Conservation (phyloP, 352 stramenopile genomes). For the Paralagenidium karlingii region DNA sequence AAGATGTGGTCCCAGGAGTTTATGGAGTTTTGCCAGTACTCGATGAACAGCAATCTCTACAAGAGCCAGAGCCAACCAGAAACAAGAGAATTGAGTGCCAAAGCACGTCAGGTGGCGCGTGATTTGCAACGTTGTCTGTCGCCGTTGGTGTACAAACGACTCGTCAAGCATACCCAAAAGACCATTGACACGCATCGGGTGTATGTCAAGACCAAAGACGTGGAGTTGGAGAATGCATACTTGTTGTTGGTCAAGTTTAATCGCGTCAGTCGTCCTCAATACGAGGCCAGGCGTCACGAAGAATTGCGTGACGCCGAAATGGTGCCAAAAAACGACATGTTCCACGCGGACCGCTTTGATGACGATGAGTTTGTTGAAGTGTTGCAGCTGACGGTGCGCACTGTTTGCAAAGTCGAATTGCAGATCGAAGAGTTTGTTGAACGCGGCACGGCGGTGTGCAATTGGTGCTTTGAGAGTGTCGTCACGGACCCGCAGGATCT, state of each 20-base stretch:
- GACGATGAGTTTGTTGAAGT: conserved; percentile 11
- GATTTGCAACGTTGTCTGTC: not conserved
- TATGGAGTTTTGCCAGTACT: conserved; percentile 28
- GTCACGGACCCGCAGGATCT: conserved; percentile 39
- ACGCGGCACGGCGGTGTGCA: conserved; percentile 11
- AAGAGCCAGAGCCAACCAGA: too few species aligned
- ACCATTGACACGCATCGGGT: conserved; percentile 34
- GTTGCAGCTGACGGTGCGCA: conserved; percentile 25
- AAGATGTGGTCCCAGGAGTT: too few species aligned
- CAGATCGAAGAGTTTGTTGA: too few species aligned
- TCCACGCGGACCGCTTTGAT: not conserved
- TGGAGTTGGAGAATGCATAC: too few species aligned
- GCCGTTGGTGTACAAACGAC: conserved; percentile 24
- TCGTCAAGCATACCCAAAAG: conserved; percentile 30
- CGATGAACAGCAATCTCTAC: too few species aligned
- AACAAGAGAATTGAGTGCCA: conserved; percentile 15
- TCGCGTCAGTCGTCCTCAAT: not conserved
- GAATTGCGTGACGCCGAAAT: not conserved
- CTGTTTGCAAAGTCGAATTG: conserved; percentile 23
- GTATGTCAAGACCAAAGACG: too few species aligned
- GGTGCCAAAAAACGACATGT: too few species aligned
- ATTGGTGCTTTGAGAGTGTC: conserved; percentile 39
- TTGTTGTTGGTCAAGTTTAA: conserved; percentile 20
- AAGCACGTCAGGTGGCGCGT: conserved; percentile 3
- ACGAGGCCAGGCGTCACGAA: not conserved